Base-by-base conservation (phyloP, 768 basidiomycete species). In the Serendipita sp. region DNA sequence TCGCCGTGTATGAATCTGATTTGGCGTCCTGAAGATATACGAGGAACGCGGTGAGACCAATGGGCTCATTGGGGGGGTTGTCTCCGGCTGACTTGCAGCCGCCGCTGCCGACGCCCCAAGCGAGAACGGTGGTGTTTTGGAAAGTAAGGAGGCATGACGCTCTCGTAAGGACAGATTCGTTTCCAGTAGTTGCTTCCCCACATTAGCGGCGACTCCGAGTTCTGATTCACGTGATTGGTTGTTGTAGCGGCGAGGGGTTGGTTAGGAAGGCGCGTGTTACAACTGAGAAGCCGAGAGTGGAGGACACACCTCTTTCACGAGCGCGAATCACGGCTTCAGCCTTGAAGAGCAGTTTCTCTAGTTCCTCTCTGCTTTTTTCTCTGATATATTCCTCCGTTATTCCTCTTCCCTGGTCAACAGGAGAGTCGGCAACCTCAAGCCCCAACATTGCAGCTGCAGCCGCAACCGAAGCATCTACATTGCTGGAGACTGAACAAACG, bases 241-340 rank as follows among this genome's bases (percentile, higher is more conserved):
- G 24, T 24, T 24, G 24, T 24, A 24, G 24, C 24, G 24, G 24
- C 24, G 24, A 24, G 24, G 24, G 24, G 24, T 24, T 46, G 24
- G 10, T 10, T 7, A 41, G 46, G 47, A 48, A 15, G 35, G 35
- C n/a, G 60, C n/a, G 41, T 65, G 35, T 47, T 18, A 11, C 8
- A 13, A 46, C 18, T 24, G 24, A 24, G 24, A 24, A 24, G 24
- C 24, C 24, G 45, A 13, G 11, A 13, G 11, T 46, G 45, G 18
- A 13, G 28, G 51, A 74, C 83, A 60, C 71, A 88, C 90, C 89
- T 68, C 80, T 81, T 74, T 88, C 89, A 45, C 89, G 78, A 66
- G 84, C 83, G 71, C 83, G 86, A 68, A 92, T 90, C 56, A 91
- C 76, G 66, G 77, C 82, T 67, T 86, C 86, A 0, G 89, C 90